phyloP scores from a whole-genome alignment of 2,329 filamentous ascomycete species.

The Hymenoscyphus repandus region DNA sequence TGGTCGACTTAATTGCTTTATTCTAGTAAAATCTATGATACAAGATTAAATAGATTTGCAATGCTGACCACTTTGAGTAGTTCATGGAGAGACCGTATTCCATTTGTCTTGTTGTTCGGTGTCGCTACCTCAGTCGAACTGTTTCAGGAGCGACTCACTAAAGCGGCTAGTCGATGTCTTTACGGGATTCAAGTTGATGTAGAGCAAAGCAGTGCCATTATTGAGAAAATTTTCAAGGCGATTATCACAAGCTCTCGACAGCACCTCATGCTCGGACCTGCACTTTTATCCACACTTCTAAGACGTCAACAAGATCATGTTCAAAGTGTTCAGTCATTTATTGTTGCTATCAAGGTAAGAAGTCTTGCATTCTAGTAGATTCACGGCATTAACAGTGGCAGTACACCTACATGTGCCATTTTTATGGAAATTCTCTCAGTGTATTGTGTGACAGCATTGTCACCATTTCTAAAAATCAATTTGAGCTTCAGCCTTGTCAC shows the following conservation, averaged over 20 bases:
- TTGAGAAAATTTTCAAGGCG: conserved; percentile 66
- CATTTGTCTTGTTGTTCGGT: conserved; percentile 72
- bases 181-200: conserved; percentile 73
- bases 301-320: conserved; percentile 73
- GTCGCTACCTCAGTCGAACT: conserved; percentile 78
- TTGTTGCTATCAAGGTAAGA: conserved; percentile 61
- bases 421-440: conserved; percentile 72
- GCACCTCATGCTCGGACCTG: conserved; percentile 57
- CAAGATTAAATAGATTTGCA: neutral
- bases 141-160: conserved; percentile 68
- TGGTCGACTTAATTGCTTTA: conserved; percentile 65
- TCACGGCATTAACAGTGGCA: conserved; percentile 31
- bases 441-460: conserved; percentile 46
- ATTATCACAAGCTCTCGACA: conserved; percentile 55
- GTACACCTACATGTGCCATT: conserved; percentile 84
- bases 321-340: conserved; percentile 68
- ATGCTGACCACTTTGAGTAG: conserved; percentile 28
- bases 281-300: conserved; percentile 57
- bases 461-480: conserved; percentile 28
- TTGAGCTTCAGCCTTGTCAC: conserved; percentile 50
- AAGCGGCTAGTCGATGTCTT: conserved; percentile 61
- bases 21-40: conserved; percentile 50
- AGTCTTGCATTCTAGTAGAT: neutral
- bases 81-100: conserved; percentile 69
- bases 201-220: conserved; percentile 63